These are phyloP conservation scores for Butyriboletus loyo DNA, from an alignment of 768 basidiomycete species.

Conservation along the genomic window DNA sequence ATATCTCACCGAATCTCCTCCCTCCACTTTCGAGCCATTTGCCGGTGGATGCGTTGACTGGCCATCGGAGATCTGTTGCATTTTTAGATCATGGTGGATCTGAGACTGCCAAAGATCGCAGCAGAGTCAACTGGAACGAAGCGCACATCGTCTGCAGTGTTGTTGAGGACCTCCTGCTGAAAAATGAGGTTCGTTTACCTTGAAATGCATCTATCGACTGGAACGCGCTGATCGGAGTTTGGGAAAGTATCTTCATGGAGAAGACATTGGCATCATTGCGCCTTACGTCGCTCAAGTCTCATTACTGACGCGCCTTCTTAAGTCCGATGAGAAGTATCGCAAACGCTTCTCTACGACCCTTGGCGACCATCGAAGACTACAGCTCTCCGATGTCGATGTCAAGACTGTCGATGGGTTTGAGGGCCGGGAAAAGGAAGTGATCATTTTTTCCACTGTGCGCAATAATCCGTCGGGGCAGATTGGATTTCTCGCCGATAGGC, in stretches of 20 bases:
- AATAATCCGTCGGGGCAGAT: conserved; percentile 76
- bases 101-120: conserved; percentile 67
- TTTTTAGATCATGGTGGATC: conserved; percentile 78
- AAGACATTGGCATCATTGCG: conserved; percentile 88
- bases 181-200: conserved; percentile 60
- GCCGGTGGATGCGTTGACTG: conserved; percentile 33
- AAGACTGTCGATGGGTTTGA: conserved; percentile 96
- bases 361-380: conserved; percentile 62
- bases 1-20: conserved; percentile 45
- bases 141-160: conserved; percentile 74
- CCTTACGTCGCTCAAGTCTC: conserved; percentile 89
- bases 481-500: conserved; percentile 84
- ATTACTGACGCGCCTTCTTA: conserved; percentile 65
- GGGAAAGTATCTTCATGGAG: conserved; percentile 55
- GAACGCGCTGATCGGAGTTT: conserved; percentile 8
- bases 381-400: conserved; percentile 71
- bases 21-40: conserved; percentile 65
- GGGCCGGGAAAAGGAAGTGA: conserved; percentile 89
- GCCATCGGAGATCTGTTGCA: conserved; percentile 58
- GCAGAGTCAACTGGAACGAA: conserved; percentile 75
- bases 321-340: conserved; percentile 48
- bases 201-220: background rate
- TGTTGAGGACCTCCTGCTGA: conserved; percentile 75
- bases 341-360: conserved; percentile 57
- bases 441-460: conserved; percentile 88